Evolutionary conservation across 495 filamentous ascomycete genomes (phyloP), one percentile per base, ranked within the genome.

Genomic region (Penicillium chermesinum): DNA sequence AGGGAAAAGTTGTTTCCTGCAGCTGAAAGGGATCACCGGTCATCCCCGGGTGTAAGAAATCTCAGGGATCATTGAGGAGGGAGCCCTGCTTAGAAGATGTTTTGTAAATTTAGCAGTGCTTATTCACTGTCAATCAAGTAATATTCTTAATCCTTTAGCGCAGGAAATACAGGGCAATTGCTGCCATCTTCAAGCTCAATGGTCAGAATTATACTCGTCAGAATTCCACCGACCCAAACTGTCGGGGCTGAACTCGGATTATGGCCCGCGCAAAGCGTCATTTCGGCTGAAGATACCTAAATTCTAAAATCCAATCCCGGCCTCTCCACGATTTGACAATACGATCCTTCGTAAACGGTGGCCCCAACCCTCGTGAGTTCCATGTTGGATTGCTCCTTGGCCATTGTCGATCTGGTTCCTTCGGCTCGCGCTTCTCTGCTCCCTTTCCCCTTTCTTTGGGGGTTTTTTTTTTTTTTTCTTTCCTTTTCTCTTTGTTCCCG

Each of bases 271-370:
- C 44, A 33, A 41, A 39, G 44, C 52, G 50, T 52, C 57, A 59
- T 54, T 59, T 65, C 65, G 65, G 65, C 55, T 65, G 62, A 60
- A 64, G 60, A 62, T 59, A 67, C 62, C 64, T 64, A 48, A 67
- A 59, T 54, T 41, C 50, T 30, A 30, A 30, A 30, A 4, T 30
- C 25, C 25, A 30, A 54, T 18, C 49, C 49, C 43, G 49, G 43
- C 33, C 50, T 55, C 49, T 57, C 58, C 55, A 53, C 54, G 59
- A 67, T 67, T 62, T 62, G 44, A n/a, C 32, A 41, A 53, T 53
- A 52, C 48, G 48, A 48, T 43, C 8, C 45, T 48, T 39, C 41
- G 42, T 10, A 53, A 51, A 48, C 44, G 56, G 46, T 60, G 59
- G 60, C 57, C 57, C 48, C 43, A 60, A 60, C 58, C 42, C 49